A percentile compares a stretch with the other conserved stretches of the same genome.
phyloP scores from a whole-genome alignment of 371 early-diverging fungal genomes.

The Capillidium rhysosporum region DNA sequence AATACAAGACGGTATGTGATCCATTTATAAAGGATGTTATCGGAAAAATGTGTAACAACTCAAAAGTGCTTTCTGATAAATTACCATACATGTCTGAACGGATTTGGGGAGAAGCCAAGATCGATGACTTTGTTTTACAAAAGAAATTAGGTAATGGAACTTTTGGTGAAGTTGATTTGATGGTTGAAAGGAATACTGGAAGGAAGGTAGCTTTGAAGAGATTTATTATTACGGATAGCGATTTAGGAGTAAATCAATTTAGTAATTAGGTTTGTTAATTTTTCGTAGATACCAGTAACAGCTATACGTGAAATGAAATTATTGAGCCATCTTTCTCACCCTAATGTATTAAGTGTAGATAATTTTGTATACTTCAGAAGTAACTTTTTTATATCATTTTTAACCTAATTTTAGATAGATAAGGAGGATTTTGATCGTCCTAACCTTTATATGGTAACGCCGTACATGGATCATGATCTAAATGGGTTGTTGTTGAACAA shows the following conservation, averaged over 20 bases:
- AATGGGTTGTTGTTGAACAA: conserved; percentile 66
- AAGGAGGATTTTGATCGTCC: background rate
- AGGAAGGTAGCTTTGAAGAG: conserved; percentile 70
- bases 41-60: too few species aligned
- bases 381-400: conserved; percentile 10
- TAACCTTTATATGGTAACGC: conserved; percentile 67
- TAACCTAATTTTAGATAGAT: too few species aligned
- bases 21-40: too few species aligned
- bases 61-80: too few species aligned
- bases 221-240: conserved; percentile 77
- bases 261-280: background rate
- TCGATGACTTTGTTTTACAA: background rate
- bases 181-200: conserved; percentile 35
- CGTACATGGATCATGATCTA: conserved; percentile 89
- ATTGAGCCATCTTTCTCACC: conserved; percentile 57
- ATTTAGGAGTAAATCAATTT: conserved; percentile 51
- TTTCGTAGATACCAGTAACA: conserved; percentile 66
- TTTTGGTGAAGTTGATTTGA: conserved; percentile 47
- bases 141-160: conserved; percentile 85
- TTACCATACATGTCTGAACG: too few species aligned
- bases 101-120: too few species aligned
- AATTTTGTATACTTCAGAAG: conserved; percentile 57
- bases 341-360: conserved; percentile 64
- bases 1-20: too few species aligned
- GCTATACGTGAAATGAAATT: conserved; percentile 90